phyloP scores from a whole-genome alignment of 2,329 filamentous ascomycete species.

The Cladophialophora yegresii region DNA sequence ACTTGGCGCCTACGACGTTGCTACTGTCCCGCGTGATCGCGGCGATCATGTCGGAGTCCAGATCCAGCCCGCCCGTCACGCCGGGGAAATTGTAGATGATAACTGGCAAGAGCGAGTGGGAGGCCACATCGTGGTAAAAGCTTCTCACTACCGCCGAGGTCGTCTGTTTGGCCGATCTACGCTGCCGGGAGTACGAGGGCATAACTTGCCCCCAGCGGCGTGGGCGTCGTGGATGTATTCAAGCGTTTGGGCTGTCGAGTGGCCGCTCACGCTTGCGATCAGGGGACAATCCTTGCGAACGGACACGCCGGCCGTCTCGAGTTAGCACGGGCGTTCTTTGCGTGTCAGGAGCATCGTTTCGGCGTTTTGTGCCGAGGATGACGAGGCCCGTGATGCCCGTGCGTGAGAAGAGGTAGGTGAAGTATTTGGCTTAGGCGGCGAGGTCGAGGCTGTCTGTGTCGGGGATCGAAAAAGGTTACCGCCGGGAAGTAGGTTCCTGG shows the following conservation, averaged over 20 bases:
- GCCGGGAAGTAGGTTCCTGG: slow-evolving; percentile 57
- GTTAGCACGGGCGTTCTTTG: slow-evolving; percentile 58
- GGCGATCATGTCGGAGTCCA: slow-evolving; percentile 64
- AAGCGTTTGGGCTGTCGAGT: slow-evolving; percentile 64
- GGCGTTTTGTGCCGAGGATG: slow-evolving; percentile 58
- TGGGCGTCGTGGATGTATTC: slow-evolving; percentile 61
- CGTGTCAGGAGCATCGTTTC: slow-evolving; percentile 60
- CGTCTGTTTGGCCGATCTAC: slow-evolving; percentile 66
- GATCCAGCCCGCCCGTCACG: slow-evolving; percentile 67
- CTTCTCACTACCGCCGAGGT: slow-evolving; percentile 57
- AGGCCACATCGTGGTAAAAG: slow-evolving; percentile 62
- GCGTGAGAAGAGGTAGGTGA: slow-evolving; percentile 53
- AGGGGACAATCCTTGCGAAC: slow-evolving; percentile 56
- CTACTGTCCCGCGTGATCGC: slow-evolving; percentile 53
- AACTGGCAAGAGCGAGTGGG: slow-evolving; percentile 55
- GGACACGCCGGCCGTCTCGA: slow-evolving; percentile 56
- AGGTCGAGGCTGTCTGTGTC: slow-evolving; percentile 53
- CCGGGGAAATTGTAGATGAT: slow-evolving; percentile 69
- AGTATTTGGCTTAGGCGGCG: slow-evolving; percentile 54
- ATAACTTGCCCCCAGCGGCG: slow-evolving; percentile 63
- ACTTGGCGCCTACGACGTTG: slow-evolving; percentile 65
- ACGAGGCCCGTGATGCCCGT: slow-evolving; percentile 56
- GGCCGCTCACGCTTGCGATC: slow-evolving; percentile 64
- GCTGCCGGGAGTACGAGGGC: slow-evolving; percentile 62
- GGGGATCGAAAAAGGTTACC: slow-evolving; percentile 57